Conservation (phyloP, 139 green algal species). For the Pedinophyceae sp. region DNA sequence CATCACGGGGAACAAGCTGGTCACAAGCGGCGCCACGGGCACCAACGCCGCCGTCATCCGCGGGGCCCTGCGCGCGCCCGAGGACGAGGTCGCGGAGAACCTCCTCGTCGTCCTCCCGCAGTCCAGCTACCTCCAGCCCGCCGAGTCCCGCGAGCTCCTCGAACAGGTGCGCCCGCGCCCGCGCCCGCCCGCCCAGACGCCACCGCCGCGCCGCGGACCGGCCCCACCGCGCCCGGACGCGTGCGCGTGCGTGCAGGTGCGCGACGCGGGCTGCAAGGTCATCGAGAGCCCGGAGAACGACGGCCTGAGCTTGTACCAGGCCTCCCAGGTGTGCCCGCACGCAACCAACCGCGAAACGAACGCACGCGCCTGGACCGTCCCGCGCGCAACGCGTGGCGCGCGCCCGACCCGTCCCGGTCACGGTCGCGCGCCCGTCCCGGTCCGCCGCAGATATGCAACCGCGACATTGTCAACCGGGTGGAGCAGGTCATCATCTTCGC, state of each 20-base stretch:
- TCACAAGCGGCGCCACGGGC: constrained; percentile 83
- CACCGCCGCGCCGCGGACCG: background rate
- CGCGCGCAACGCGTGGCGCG: too few relatives aligned
- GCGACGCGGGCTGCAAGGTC: constrained; percentile 59
- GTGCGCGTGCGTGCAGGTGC: constrained; percentile 33
- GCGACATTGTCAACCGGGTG: constrained; percentile 58
- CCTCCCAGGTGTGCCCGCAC: constrained; percentile 41
- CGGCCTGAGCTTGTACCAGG: constrained; percentile 64
- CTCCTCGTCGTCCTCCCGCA: constrained; percentile 89
- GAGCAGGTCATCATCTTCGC: constrained; percentile 89
- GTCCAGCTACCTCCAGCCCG: constrained; percentile 50
- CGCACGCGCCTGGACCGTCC: too few relatives aligned
- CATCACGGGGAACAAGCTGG: constrained; percentile 91
- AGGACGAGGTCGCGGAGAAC: constrained; percentile 78
- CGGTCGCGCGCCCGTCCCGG: too few relatives aligned
- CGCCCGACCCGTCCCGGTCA: too few relatives aligned
- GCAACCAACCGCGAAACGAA: background rate
- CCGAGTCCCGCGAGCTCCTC: constrained; percentile 85
- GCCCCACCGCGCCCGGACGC: background rate
- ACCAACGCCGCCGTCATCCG: constrained; percentile 97
- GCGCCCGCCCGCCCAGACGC: too few relatives aligned
- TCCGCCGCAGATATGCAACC: constrained; percentile 92
- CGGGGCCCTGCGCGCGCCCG: constrained; percentile 76
- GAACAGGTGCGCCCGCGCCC: constrained; percentile 28
- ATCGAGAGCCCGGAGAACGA: constrained; percentile 92